Conservation (phyloP, 139 green algal genomes). For the Astrephomene gubernaculifera region DNA sequence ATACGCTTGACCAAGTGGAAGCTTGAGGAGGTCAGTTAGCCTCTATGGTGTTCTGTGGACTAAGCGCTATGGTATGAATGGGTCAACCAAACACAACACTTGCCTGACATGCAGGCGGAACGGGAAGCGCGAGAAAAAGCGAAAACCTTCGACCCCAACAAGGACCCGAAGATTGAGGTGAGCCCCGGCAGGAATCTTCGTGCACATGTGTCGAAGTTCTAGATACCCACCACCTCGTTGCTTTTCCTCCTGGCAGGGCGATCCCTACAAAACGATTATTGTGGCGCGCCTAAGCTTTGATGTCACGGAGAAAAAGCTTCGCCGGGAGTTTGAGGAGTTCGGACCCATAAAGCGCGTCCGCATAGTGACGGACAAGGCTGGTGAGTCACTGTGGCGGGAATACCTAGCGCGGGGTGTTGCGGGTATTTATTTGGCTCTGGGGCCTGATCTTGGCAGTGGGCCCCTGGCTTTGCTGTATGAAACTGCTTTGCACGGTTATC, state of each 20-base stretch:
- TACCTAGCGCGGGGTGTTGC: too few relatives aligned
- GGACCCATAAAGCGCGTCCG: slow-evolving; percentile 84
- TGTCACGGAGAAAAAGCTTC: slow-evolving; percentile 85
- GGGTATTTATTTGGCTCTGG: too few relatives aligned
- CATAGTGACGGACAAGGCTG: slow-evolving; percentile 80
- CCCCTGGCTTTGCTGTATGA: too few relatives aligned
- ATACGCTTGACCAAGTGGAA: slow-evolving; percentile 63
- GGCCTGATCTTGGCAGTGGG: too few relatives aligned
- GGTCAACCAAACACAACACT: neutral
- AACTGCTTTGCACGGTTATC: too few relatives aligned
- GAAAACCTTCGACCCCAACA: slow-evolving; percentile 74
- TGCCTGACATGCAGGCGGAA: slow-evolving; percentile 47
- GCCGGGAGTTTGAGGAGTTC: slow-evolving; percentile 90
- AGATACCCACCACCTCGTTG: too few relatives aligned
- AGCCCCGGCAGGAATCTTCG: neutral
- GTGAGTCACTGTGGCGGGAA: too few relatives aligned
- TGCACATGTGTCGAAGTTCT: neutral
- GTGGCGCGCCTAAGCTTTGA: slow-evolving; percentile 83
- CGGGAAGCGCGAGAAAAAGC: slow-evolving; percentile 62
- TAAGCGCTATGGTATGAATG: neutral
- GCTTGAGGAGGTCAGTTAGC: slow-evolving; percentile 57
- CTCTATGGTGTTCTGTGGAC: neutral
- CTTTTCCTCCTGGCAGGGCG: too few relatives aligned
- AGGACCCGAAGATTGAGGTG: slow-evolving; percentile 82
- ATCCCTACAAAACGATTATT: slow-evolving; percentile 93